Evolutionary conservation across 164 flowering plant genomes (phyloP).

Genomic region (Dillenia suffruticosa): DNA sequence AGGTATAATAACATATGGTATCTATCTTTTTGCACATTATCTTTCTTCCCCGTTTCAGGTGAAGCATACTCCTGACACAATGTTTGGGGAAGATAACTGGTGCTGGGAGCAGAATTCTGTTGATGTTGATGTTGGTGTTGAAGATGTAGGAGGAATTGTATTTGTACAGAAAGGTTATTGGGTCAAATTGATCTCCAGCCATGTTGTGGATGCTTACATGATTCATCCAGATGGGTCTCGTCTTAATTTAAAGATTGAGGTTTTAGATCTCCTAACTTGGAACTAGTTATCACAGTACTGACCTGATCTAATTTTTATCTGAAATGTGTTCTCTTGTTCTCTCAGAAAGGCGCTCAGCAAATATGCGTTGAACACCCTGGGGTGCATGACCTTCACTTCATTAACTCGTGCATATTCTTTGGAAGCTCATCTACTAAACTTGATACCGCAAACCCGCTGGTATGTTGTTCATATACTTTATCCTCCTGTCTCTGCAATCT

Average conservation of each 20-base stretch:
- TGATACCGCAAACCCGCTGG: conserved; percentile 61
- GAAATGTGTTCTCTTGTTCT: conserved; percentile 2
- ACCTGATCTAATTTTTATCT: no score
- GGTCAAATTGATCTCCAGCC: conserved; percentile 72
- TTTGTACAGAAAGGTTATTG: conserved; percentile 91
- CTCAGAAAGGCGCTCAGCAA: conserved; percentile 83
- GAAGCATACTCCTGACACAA: conserved; percentile 35
- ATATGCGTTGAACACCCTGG: conserved; percentile 81
- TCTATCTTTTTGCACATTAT: no score
- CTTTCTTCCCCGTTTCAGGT: conserved; percentile 35
- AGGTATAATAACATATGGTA: no score
- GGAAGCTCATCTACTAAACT: conserved; percentile 68
- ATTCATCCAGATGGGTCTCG: conserved; percentile 49
- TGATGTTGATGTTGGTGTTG: conserved; percentile 76
- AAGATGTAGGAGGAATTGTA: conserved; percentile 56
- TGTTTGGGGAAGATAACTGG: conserved; percentile 69
- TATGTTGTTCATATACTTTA: conserved; percentile 13
- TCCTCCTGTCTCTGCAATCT: neutral
- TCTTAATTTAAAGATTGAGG: conserved; percentile 70
- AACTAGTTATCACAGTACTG: no score
- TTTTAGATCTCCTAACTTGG: conserved; percentile 12
- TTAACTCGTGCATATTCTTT: conserved; percentile 82
- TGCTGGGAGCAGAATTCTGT: conserved; percentile 81
- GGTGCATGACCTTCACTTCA: conserved; percentile 77
- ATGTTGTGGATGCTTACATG: conserved; percentile 70